Evolutionary conservation across 805 yeast genomes (phyloP), one percentile per base, ranked within the genome.

Genomic region (Kodamaea hsintzibuensis): DNA sequence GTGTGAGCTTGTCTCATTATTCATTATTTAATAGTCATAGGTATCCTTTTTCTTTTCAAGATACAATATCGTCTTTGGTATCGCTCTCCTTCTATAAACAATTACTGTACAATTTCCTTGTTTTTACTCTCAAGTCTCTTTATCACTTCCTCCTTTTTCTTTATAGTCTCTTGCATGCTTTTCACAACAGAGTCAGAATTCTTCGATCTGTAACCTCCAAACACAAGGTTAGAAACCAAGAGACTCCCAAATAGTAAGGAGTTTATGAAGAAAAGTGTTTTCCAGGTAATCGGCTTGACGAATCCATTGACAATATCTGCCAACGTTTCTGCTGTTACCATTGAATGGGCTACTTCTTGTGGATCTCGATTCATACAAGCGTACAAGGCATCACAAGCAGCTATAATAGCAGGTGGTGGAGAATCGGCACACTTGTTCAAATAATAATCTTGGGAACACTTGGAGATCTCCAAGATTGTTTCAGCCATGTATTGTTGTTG

Each of bases 281-380:
- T 86, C 81, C 89, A 80, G 33, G 86, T 82, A 39, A 90, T 85
- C 1, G 89, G 87, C 54, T 79, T 82, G 18, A 89, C 70, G 62
- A 90, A 90, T 1, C 91, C 84, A 68, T 91, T 88, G 45, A 91
- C 73, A 7, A 89, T 88, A 57, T 88, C 93, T 1, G 96, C 96
- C 60, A 90, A 78, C 0, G 93, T 86, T 64, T 86, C 91, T 0
- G 96, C 96, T 47, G 91, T 84, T 52, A 91, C 79, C 56, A 78
- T 79, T 1, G 93, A 88, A 48, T 83, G 79, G 2, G 89, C 92
- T 10, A 85, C 78, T 67, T 52, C 71, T 60, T 81, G 79, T 8
- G 96, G 92, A 57, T 90, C 93, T 48, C 85, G 72, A 60, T 85
- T 82, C 91, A 90, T 89, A 67, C 99, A 95, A 54, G 79, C 80